Conservation (phyloP, 2,329 filamentous ascomycete species). For the Mollisiaceae sp. region DNA sequence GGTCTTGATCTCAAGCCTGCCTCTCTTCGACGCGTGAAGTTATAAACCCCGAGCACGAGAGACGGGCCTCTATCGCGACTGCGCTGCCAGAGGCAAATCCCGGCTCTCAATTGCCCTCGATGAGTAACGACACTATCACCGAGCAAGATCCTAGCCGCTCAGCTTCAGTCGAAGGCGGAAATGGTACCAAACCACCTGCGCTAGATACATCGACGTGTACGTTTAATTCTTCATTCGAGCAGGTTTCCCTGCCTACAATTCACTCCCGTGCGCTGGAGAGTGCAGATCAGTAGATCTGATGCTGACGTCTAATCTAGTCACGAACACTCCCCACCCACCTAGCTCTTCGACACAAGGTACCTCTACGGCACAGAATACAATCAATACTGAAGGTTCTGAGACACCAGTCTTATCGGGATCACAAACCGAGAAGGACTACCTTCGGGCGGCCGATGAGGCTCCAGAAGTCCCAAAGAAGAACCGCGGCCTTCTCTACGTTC, state of each 20-base stretch:
- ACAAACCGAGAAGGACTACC: constrained; percentile 38
- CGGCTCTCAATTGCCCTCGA: constrained; percentile 42
- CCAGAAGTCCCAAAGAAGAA: constrained; percentile 47
- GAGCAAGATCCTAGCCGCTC: constrained; percentile 43
- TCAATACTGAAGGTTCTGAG: constrained; percentile 40
- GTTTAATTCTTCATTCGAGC: constrained; percentile 21
- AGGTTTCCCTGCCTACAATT: constrained; percentile 2
- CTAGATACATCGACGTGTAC: constrained; percentile 42
- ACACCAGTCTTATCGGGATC: constrained; percentile 34
- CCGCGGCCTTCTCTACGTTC: constrained; percentile 60
- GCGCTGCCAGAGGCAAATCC: constrained; percentile 20
- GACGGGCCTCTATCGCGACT: constrained; percentile 19
- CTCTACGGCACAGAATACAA: constrained; percentile 40
- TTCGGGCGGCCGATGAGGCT: constrained; percentile 33
- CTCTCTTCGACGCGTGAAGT: constrained; percentile 31
- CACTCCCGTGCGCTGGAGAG: constrained; percentile 20
- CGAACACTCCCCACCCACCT: constrained; percentile 38
- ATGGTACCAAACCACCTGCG: constrained; percentile 39
- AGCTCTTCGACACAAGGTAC: constrained; percentile 39
- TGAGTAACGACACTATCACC: constrained; percentile 46
- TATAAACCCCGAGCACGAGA: constrained; percentile 20
- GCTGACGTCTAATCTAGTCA: constrained; percentile 37
- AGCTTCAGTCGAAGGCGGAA: constrained; percentile 39
- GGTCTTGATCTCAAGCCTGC: not conserved
- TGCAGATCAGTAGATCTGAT: constrained; percentile 10